These are phyloP conservation scores for Hymenoscyphus fructigenus DNA, from an alignment of 2,329 filamentous ascomycete species.

Conservation along the genomic window DNA sequence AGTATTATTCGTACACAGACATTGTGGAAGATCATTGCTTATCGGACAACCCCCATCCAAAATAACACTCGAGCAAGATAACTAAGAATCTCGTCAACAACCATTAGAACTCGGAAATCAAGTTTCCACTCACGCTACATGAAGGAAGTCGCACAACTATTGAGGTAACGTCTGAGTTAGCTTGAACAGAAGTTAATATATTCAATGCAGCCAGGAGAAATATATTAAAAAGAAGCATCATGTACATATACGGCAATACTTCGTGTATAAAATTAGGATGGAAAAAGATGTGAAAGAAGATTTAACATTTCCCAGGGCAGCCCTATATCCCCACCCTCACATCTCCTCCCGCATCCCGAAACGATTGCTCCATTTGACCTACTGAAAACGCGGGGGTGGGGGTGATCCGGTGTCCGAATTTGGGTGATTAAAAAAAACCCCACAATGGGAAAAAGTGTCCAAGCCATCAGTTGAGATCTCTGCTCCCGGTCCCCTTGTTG, in stretches of 20 bases:
- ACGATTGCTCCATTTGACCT: background rate
- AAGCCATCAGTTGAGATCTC: background rate
- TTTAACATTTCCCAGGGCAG: background rate
- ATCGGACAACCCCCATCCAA: background rate
- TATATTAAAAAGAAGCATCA: background rate
- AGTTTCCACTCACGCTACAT: background rate
- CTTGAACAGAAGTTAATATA: background rate
- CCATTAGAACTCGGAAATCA: background rate
- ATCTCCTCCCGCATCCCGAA: background rate
- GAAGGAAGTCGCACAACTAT: background rate
- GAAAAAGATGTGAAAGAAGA: too few species aligned
- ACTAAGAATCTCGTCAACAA: background rate
- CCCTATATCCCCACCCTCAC: background rate
- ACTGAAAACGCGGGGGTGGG: background rate
- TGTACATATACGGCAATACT: background rate
- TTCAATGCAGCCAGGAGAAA: background rate
- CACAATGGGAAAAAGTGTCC: background rate
- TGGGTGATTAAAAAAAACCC: background rate
- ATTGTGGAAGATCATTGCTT: constrained; percentile 5
- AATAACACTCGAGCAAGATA: background rate
- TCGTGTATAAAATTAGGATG: background rate
- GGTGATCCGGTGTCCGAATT: background rate
- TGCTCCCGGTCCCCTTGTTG: background rate
- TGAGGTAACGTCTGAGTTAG: background rate
- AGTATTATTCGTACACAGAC: constrained; percentile 19